Percentiles rank a stretch among this genome's conserved stretches.
phyloP scores from a whole-genome alignment of 129 eudicot species.

The Centrapalus pauciflorus region DNA sequence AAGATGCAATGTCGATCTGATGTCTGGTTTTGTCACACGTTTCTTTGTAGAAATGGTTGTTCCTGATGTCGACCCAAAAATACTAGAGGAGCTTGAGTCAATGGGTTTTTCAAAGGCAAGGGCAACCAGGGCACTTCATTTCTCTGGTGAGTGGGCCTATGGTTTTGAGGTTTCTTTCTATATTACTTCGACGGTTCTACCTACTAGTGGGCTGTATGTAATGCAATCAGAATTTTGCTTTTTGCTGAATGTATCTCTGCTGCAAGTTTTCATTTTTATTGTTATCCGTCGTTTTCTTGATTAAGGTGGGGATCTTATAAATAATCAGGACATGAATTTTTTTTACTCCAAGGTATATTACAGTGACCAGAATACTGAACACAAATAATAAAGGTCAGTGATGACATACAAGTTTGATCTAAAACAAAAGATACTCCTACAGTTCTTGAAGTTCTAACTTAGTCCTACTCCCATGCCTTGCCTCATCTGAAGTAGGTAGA shows the following conservation, averaged over 20 bases:
- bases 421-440: neutral
- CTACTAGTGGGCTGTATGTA: too few relatives aligned
- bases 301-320: neutral
- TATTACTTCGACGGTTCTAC: too few relatives aligned
- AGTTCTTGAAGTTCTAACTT: neutral
- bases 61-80: slow-evolving; percentile 78
- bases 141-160: slow-evolving; percentile 55
- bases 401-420: neutral
- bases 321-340: too few relatives aligned
- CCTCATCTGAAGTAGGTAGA: neutral
- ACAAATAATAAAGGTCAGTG: too few relatives aligned
- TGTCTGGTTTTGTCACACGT: neutral
- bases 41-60: slow-evolving; percentile 70
- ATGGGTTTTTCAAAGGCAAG: slow-evolving; percentile 87
- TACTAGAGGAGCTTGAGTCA: slow-evolving; percentile 66
- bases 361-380: too few relatives aligned
- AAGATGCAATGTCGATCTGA: neutral
- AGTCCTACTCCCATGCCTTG: neutral
- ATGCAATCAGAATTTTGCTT: neutral
- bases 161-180: neutral
- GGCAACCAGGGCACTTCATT: slow-evolving; percentile 90
- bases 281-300: neutral
- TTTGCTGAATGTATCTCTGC: neutral
- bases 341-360: too few relatives aligned
- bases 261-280: neutral